Base-by-base conservation (phyloP, 441 rosid genomes). In the Pelargonium myrrhifolium region DNA sequence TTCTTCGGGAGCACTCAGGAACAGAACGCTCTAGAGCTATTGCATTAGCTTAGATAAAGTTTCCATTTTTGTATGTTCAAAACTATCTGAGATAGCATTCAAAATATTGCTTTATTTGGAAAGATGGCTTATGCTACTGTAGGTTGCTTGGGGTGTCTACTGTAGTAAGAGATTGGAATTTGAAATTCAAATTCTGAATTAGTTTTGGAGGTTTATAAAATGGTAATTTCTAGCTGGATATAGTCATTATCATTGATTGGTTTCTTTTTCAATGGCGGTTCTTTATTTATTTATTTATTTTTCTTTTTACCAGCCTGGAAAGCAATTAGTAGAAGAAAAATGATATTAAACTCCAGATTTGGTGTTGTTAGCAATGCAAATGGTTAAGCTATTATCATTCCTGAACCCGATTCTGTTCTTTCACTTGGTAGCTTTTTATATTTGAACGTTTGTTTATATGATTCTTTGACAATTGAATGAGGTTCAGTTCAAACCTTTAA, bases 351-450 rank as follows among this genome's bases (percentile, higher is more conserved):
- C 47, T 7, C 31, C 20, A 18, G 60, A 51, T n/a, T 53, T 0
- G 37, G 43, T 62, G 15, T 21, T 53, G 15, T 1, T 12, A 43
- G 51, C 18, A 15, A 51, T 2, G 61, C 31, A 9, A 62, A 10
- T 17, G 24, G 18, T 6, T 47, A 17, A 28, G 65, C 62, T 20
- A 40, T 61, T 53, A 68, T 40, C 43, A 45, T 24, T 24, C 61
- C 56, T 26, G 65, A 56, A 64, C 68, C 65, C 63, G 63, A 47
- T 42, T 68, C 60, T 62, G 62, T 45, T 70, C 51, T 49, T 39
- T 42, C 21, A 53, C 43, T 8, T 7, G 5, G 14, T 55, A 10
- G 4, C 31, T 21, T 69, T 17, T 26, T 65, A 4, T 4, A n/a
- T n/a, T 26, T 55, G 2, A 9, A 56, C 42, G 26, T 21, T 64